A percentile compares a stretch with the other conserved stretches of the same genome.
Evolutionary conservation across 306 rosid genomes (phyloP).

Genomic region (Prunus davidiana): DNA sequence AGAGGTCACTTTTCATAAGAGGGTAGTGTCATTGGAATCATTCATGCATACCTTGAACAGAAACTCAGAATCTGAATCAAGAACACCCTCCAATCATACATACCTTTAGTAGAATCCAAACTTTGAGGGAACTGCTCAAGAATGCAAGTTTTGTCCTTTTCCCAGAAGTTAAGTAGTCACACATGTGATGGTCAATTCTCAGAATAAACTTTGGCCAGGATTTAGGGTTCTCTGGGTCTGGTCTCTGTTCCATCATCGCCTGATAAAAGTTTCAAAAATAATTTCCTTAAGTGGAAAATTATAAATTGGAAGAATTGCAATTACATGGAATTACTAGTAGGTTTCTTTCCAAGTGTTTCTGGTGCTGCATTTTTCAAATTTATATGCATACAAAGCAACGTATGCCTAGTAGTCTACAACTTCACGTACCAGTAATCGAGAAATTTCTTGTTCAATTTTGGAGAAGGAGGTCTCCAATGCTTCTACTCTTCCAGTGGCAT

Average conservation of each 20-base stretch:
- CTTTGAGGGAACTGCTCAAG: constrained; percentile 93
- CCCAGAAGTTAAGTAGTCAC: constrained; percentile 77
- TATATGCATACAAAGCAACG: not conserved
- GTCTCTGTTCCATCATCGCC: constrained; percentile 66
- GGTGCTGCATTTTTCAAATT: not conserved
- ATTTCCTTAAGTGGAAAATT: not conserved
- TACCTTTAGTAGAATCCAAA: constrained; percentile 92
- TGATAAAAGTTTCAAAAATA: constrained; percentile 26
- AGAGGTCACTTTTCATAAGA: not conserved
- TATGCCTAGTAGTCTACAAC: constrained; percentile 1
- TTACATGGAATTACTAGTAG: not conserved
- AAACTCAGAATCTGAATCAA: constrained; percentile 3
- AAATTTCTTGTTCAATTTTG: constrained; percentile 92
- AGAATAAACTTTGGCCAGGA: constrained; percentile 86
- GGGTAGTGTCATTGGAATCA: not conserved
- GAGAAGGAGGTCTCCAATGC: constrained; percentile 93
- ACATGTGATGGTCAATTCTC: constrained; percentile 86
- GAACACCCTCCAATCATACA: constrained; percentile 10
- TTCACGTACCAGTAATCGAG: constrained; percentile 78
- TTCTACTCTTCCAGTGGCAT: constrained; percentile 97
- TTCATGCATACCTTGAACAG: not conserved
- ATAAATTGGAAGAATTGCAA: not conserved
- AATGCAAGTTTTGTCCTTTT: constrained; percentile 79
- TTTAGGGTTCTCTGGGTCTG: constrained; percentile 69
- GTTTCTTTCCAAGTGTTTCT: not conserved